Conservation (phyloP, 1,284 basidiomycete genomes). For the Rhodotorula sp. region DNA sequence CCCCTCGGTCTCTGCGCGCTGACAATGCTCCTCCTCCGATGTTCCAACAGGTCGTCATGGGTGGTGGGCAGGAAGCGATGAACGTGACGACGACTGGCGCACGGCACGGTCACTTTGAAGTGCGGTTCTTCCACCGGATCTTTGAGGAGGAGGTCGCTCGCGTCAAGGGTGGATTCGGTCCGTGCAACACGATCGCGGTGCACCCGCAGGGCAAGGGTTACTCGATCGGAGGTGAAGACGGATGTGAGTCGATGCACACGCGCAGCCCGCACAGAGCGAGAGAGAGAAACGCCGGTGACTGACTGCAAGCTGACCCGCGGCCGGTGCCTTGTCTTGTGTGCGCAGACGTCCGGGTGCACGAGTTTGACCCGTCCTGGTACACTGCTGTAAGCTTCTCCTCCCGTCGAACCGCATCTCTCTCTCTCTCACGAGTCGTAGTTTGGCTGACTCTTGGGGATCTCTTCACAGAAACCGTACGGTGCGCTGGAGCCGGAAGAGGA, state of each 20-base stretch:
- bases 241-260: slow-evolving; percentile 57
- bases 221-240: slow-evolving; percentile 92
- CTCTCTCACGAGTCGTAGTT: background rate
- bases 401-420: background rate
- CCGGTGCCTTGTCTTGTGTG: background rate
- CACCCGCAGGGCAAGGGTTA: slow-evolving; percentile 87
- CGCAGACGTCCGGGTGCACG: slow-evolving; percentile 51
- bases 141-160: slow-evolving; percentile 98
- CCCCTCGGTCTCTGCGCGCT: background rate
- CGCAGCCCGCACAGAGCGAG: no score
- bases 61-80: slow-evolving; percentile 98
- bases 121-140: slow-evolving; percentile 96
- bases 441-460: background rate
- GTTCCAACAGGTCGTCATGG: slow-evolving; percentile 68
- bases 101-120: slow-evolving; percentile 96
- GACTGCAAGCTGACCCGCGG: background rate
- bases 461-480: slow-evolving; percentile 69
- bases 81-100: slow-evolving; percentile 90
- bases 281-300: background rate
- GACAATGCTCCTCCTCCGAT: background rate
- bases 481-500: slow-evolving; percentile 37
- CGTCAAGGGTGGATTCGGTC: slow-evolving; percentile 93
- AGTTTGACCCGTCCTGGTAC: slow-evolving; percentile 87
- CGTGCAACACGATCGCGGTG: slow-evolving; percentile 96
- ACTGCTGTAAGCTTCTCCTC: slow-evolving; percentile 53